Evolutionary conservation across 2,329 filamentous ascomycete genomes (phyloP), one percentile per base, ranked within the genome.

Genomic region (Fusarium buharicum): DNA sequence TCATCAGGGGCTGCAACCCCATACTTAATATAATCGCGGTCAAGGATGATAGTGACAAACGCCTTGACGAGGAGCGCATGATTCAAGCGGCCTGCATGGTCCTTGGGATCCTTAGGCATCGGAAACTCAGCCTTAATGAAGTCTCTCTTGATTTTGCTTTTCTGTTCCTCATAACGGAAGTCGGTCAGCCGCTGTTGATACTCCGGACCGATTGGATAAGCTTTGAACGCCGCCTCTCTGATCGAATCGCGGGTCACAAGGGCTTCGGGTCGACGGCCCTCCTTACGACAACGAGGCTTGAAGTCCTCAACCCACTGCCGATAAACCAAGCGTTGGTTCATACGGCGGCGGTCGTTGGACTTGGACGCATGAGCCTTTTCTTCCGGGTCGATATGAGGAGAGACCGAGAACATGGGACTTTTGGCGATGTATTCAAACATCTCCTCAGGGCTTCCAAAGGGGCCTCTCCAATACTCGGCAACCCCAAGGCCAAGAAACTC

Each of bases 251-350:
- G 77, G 2, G 71, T 73, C 2, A 69, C 62, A 0, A 45, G 65
- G 28, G 59, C 66, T 18, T 60, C 45, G 1, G 68, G 44, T 51
- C 78, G 81, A 2, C 73, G 73, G 0, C 76, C 76, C 20, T 78
- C 55, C 1, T 74, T 74, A 2, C 79, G 76, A 55, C 84, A 83
- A 3, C 68, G 69, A 0, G 87, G 86, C n/a, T 90, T 73, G 60
- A 85, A 92, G 6, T 87, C 84, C 1, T 88, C 79, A 5, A 88
- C 72, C 82, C 89, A 93, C 6, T 73, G 71, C 2, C 77, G 76
- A 70, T 86, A 92, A 24, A 86, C 79, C 0, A 82, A 80, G 0
- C 90, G 82, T 36, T 79, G 77, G 0, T 64, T 72, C 75, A 87
- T 79, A 3, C 87, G 82, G 18, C 81, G 79, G 2, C 86, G 80